Evolutionary conservation across 73 alveolate species (phyloP), one percentile per base, ranked within the genome.

Genomic region (Stentor coeruleus): DNA sequence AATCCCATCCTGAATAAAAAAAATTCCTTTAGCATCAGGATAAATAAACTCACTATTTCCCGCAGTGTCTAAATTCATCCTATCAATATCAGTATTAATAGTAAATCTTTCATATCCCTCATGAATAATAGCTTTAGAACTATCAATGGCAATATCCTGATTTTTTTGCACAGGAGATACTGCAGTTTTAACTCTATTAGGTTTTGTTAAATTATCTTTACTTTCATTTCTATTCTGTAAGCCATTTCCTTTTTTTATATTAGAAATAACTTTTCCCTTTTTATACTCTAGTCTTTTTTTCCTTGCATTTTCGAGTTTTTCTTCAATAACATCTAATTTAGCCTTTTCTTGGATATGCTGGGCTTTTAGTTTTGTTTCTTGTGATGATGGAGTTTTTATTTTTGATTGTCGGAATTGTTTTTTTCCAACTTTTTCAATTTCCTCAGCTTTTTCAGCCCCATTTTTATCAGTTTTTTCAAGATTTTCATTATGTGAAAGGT

Each of bases 31-130:
- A 1, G 40, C 14, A 2, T 66, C 79, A 26, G 79, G 79, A 2
- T 20, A 66, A 66, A 66, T 66, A 66, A 66, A 66, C 11, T 66
- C 11, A 40, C 79, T 66, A 14, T 66, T 20, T 1, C 79, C 37
- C n/a, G 79, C 79, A 26, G n/a, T 66, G 41, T 66, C 79, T 31
- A 66, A 40, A 33, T 66, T 66, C 15, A 28, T 33, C 1, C 79
- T 26, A 6, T 49, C 66, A 11, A 11, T 6, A 20, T 49, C 66
- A 11, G 20, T 20, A 11, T 49, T 20, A 11, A 11, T 49, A 11
- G 6, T 6, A 49, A 49, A 6, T 49, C 20, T 20, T 66, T 66
- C 79, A 33, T 28, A 2, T 20, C 33, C 42, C n/a, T 14, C 42
- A 14, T 66, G 36, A n/a, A n/a, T n/a, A 37, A 11, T 20, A 14